Evolutionary conservation across 1,284 basidiomycete genomes (phyloP).

Genomic region (Phlebopus sp.): DNA sequence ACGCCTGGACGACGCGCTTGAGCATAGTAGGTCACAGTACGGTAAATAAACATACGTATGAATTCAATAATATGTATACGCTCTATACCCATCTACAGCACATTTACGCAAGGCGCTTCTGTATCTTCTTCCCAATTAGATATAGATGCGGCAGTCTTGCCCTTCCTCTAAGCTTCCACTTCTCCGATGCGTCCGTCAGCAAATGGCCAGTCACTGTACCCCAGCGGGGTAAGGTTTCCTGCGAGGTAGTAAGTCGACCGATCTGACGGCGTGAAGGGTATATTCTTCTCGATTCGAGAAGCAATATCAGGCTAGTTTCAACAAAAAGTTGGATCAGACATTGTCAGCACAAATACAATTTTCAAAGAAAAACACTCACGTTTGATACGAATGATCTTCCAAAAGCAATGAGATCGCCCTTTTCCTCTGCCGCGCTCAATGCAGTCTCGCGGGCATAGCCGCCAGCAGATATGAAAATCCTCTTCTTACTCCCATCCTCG

Average conservation of each 20-base stretch:
- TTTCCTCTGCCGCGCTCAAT: constrained; percentile 16
- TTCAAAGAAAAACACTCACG: constrained; percentile 2
- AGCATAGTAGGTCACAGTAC: no score
- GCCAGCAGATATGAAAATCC: constrained; percentile 49
- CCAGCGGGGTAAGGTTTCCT: constrained; percentile 13
- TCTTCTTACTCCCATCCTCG: constrained; percentile 12
- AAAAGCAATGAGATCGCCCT: constrained; percentile 40
- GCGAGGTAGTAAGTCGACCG: constrained; percentile 18
- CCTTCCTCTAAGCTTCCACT: not conserved
- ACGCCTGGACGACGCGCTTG: no score
- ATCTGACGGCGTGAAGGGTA: constrained; percentile 17
- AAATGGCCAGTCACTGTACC: constrained; percentile 30
- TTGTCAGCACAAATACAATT: not conserved
- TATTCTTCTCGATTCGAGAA: constrained; percentile 21
- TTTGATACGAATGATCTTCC: constrained; percentile 37
- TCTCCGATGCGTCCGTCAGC: constrained; percentile 3
- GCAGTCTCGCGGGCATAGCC: constrained; percentile 28
- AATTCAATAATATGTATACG: no score
- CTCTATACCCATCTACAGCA: no score
- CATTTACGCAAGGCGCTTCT: no score
- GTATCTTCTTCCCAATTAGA: not conserved
- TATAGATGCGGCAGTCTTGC: not conserved
- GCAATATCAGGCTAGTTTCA: constrained; percentile 42
- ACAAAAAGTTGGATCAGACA: not conserved
- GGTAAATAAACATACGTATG: no score